Evolutionary conservation across 306 rosid species (phyloP).

Genomic region (Trifolium pratense): DNA sequence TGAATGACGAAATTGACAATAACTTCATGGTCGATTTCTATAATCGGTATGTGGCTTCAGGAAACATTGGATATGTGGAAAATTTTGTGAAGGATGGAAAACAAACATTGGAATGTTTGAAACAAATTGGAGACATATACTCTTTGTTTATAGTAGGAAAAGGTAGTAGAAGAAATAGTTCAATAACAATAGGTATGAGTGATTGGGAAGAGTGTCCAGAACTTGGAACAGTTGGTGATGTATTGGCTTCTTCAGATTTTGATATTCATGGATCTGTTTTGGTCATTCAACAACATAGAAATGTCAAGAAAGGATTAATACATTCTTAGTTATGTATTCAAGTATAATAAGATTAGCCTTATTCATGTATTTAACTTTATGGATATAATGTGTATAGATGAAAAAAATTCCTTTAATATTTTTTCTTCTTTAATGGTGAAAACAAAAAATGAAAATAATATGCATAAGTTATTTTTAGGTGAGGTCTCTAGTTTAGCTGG

Average conservation of each 20-base stretch:
- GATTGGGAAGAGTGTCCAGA: slow-evolving; percentile 99
- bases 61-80: slow-evolving; percentile 82
- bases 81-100: slow-evolving; percentile 68
- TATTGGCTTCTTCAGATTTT: slow-evolving; percentile 85
- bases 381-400: slow-evolving; percentile 34
- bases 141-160: slow-evolving; percentile 83
- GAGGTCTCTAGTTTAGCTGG: no score
- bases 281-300: slow-evolving; percentile 84
- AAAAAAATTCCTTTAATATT: no score
- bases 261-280: slow-evolving; percentile 77
- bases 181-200: slow-evolving; percentile 81
- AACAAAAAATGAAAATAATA: no score
- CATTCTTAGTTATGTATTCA: slow-evolving; percentile 25
- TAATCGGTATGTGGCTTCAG: slow-evolving; percentile 72
- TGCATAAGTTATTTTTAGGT: no score
- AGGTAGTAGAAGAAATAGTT: slow-evolving; percentile 81
- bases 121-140: slow-evolving; percentile 77
- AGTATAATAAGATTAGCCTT: slow-evolving; percentile 31
- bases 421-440: no score
- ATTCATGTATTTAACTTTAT: slow-evolving; percentile 28
- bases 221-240: slow-evolving; percentile 95
- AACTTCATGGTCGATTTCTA: slow-evolving; percentile 78
- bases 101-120: slow-evolving; percentile 64
- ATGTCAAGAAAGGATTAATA: slow-evolving; percentile 57
- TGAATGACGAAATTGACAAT: slow-evolving; percentile 62